These are phyloP conservation scores for Suhomyces kunorum DNA, from an alignment of 1,139 yeast genomes.

Conservation along the genomic window DNA sequence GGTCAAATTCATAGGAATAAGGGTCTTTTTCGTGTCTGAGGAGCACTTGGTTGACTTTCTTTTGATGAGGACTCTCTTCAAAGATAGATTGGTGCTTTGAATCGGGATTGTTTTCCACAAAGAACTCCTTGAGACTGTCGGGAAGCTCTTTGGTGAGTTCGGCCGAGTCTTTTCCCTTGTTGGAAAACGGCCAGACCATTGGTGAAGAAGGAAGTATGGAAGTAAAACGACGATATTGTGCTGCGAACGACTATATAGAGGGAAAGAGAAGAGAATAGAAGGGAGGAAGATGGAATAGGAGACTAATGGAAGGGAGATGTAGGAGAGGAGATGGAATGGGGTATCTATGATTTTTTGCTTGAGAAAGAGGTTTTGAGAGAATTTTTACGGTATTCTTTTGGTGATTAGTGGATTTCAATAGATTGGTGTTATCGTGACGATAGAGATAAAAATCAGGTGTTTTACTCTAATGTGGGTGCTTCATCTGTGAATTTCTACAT, in stretches of 20 bases:
- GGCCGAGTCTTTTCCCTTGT: constrained; percentile 25
- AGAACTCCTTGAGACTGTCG: constrained; percentile 31
- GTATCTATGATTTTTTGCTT: too few relatives aligned
- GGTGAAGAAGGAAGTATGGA: background rate
- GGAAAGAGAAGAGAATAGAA: too few relatives aligned
- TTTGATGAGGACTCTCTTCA: constrained; percentile 31
- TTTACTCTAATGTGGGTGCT: too few relatives aligned
- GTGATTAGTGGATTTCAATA: too few relatives aligned
- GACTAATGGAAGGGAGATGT: background rate
- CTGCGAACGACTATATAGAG: background rate
- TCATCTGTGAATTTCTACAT: too few relatives aligned
- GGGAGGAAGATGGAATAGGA: background rate
- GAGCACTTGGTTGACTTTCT: constrained; percentile 32
- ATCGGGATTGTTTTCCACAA: constrained; percentile 35
- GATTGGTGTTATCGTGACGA: too few relatives aligned
- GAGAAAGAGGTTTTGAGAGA: too few relatives aligned
- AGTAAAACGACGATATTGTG: background rate
- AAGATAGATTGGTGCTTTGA: constrained; percentile 26
- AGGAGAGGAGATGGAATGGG: too few relatives aligned
- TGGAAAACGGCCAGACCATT: constrained; percentile 20
- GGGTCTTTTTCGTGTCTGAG: constrained; percentile 17
- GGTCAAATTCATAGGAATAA: constrained; percentile 33
- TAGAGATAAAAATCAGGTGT: too few relatives aligned
- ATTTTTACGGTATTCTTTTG: too few relatives aligned
- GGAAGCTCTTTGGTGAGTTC: constrained; percentile 38